Percentiles rank a stretch among this genome's conserved stretches.
Conservation (phyloP, 2,329 filamentous ascomycete genomes). For the Phaeosphaeriaceae sp. region DNA sequence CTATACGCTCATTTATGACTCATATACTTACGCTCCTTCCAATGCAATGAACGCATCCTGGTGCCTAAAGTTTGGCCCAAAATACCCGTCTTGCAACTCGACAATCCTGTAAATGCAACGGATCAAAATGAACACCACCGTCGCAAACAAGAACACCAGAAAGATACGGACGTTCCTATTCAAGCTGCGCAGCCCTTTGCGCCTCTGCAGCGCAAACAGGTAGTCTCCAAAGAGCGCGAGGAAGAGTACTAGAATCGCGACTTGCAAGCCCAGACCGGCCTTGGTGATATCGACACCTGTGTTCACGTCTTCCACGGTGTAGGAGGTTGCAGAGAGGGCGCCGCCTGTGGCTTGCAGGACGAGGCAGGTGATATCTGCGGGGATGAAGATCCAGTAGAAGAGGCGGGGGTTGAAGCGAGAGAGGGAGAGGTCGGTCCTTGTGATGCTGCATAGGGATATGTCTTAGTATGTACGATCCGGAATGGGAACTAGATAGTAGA, state of each 20-base stretch:
- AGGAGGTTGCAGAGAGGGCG: neutral
- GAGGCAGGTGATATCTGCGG: neutral
- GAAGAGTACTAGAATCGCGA: neutral
- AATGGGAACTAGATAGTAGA: too few species aligned
- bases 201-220: neutral
- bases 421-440: neutral
- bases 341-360: neutral
- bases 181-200: neutral
- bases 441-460: neutral
- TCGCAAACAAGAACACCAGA: neutral
- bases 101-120: neutral
- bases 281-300: neutral
- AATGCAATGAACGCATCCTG: neutral
- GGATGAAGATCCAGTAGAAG: neutral
- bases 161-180: neutral
- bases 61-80: neutral
- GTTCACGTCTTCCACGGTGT: neutral
- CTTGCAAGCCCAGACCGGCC: neutral
- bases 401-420: neutral
- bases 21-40: neutral
- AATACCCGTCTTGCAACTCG: neutral
- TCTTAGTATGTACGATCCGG: neutral
- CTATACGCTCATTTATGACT: neutral
- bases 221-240: neutral
- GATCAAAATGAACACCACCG: neutral